Base-by-base conservation (phyloP, 495 filamentous ascomycete species). In the Xylaria sp. region DNA sequence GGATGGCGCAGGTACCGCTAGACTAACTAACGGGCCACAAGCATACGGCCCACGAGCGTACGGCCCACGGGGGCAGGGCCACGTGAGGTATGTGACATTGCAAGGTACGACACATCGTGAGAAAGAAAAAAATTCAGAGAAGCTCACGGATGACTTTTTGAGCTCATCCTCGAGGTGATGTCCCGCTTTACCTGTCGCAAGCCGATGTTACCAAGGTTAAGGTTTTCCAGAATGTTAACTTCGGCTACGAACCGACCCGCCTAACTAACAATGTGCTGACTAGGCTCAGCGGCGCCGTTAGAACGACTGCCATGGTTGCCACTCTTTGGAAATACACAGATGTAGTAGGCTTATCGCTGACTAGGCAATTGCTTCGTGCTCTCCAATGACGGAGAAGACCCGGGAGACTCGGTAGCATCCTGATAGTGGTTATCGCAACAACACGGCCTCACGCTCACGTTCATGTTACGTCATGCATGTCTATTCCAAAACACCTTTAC, bases 221-320 rank as follows among this genome's bases (percentile, higher is more conserved):
- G 17, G 31, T 37, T 59, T 14, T 37, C 57, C 57, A 24, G 33
- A 35, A 59, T 58, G n/a, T 58, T n/a, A 29, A 58, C 14, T 19
- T 48, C 12, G 37, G 58, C 58, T 41, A n/a, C n/a, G 29, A 52
- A 58, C 29, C 15, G 17, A 57, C 53, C 53, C 53, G 53, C 57
- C 33, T 9, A 6, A 61, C 24, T 41, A 26, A 37, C 37, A 41
- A 43, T 37, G 15, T 37, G 3, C 29, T 43, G n/a, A 61, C 21
- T 61, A 19, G 58, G 59, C 59, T 40, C 37, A 84, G 83, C 61
- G 80, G 84, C 29, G 84, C 84, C n/a, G 85, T 88, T 65, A 85
- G 86, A 11, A 87, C 87, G 85, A 86, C 24, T 52, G 11, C 21
- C 48, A 52, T 26, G 3, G 48, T 55, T 31, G 52, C 31, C 26